Evolutionary conservation across 352 stramenopile genomes (phyloP).

Genomic region (Phytophthora gonapodyides): DNA sequence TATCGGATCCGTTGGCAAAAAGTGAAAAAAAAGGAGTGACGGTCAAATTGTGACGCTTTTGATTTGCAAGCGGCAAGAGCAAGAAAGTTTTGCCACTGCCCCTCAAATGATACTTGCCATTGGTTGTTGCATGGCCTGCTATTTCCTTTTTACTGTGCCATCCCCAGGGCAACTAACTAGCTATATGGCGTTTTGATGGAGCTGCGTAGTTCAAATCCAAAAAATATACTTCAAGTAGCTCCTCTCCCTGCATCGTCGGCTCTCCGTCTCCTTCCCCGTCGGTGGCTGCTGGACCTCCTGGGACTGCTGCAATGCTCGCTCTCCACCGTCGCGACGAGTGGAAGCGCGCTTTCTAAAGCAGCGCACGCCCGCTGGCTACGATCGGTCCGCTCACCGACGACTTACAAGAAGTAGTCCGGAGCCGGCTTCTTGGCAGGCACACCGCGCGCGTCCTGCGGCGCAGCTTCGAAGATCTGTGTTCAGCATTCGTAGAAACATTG

Average conservation of each 20-base stretch:
- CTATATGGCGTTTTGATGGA: conserved; percentile 18
- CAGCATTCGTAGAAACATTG: conserved; percentile 17
- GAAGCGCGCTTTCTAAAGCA: conserved; percentile 43
- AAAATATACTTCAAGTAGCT: conserved; percentile 44
- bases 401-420: conserved; percentile 99
- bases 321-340: conserved; percentile 26
- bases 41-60: conserved; percentile 2
- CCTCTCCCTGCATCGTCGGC: conserved; percentile 16
- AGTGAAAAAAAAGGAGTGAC: conserved; percentile 19
- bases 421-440: conserved; percentile 98
- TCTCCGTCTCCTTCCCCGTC: conserved; percentile 11
- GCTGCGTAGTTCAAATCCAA: conserved; percentile 25
- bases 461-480: conserved; percentile 97
- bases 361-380: conserved; percentile 33
- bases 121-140: conserved; percentile 5
- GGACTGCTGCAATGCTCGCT: conserved; percentile 24
- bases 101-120: too few species aligned
- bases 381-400: conserved; percentile 18
- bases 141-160: conserved; percentile 22
- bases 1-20: conserved; percentile 11
- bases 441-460: conserved; percentile 95
- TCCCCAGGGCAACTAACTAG: conserved; percentile 14
- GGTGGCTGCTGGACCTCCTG: conserved; percentile 18
- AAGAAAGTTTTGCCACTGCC: not conserved
- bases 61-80: not conserved